Base-by-base conservation (phyloP, 2,329 filamentous ascomycete genomes). In the Aspergillus piperis region DNA sequence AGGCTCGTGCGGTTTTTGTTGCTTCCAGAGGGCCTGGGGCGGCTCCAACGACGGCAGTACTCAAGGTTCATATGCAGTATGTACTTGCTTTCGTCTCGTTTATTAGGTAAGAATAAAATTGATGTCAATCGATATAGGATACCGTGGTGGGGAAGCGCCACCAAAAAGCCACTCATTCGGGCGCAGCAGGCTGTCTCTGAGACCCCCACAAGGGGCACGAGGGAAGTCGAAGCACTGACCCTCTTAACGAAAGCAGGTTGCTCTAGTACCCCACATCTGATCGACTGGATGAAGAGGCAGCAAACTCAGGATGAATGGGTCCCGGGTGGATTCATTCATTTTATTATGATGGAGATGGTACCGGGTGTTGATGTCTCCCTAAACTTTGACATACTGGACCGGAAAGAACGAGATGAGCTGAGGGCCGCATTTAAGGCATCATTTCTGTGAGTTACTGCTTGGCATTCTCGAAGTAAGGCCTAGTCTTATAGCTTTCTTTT, bases 301-400 rank as follows among this genome's bases (percentile, higher is more conserved):
- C 50, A 61, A 19, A 11, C 41, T 1, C 5, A 13, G 1, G 25
- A 58, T 44, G n/a, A 52, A 39, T 58, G 51, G 55, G 25, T 61
- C 2, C 55, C 50, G 2, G 50, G 55, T 1, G 55, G 59, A 0
- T 61, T 30, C 2, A 52, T 54, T 1, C n/a, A 50, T 8, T 41
- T 21, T 23, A 50, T 61, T 5, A 11, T 55, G 3, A 61, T 58
- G 55, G 55, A 61, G 50, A 15, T 10, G 36, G 2, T 61, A 8
- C 55, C 50, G 10, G 55, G 59, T 2, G 17, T 8, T 10, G 32
- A 58, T 21, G 47, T 19, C 17, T 19, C 17, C 17, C 17, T 19
- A 19, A 19, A 19, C 17, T 19, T 19, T 19, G 17, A 19, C 17
- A 19, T 2, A 19, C 17, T 19, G 17, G 17, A 19, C 17, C 17